Percentiles rank a stretch among this genome's conserved stretches.
These are phyloP conservation scores for Echium plantagineum DNA, from an alignment of 257 asterid genomes.

Conservation along the genomic window DNA sequence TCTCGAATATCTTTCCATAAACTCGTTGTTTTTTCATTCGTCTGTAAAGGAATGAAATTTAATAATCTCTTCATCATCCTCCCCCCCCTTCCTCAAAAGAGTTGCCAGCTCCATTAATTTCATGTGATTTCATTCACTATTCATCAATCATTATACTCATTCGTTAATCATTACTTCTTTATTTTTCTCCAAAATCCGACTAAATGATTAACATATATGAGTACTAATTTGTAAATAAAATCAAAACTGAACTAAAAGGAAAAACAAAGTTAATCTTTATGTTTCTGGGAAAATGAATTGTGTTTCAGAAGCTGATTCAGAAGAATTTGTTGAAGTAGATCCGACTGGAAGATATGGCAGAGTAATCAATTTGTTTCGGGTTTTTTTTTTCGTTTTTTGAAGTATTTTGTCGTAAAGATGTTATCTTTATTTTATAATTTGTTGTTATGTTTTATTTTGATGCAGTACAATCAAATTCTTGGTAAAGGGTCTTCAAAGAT, in stretches of 20 bases:
- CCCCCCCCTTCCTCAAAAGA: not conserved
- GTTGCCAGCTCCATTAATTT: not conserved
- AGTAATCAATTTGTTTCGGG: conserved; percentile 7
- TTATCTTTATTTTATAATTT: conserved; percentile 3
- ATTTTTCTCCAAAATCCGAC: not conserved
- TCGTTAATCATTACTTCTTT: no score
- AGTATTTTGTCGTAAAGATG: conserved; percentile 2
- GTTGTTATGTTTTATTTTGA: not conserved
- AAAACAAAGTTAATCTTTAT: not conserved
- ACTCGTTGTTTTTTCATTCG: conserved; percentile 6
- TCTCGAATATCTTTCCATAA: no score
- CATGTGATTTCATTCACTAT: not conserved
- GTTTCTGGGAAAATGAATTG: conserved; percentile 28
- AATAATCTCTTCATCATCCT: not conserved
- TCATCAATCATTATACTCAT: no score
- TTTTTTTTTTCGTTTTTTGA: not conserved
- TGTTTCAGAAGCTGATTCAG: conserved; percentile 21
- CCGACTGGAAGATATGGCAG: conserved; percentile 53
- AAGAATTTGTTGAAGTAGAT: conserved; percentile 41
- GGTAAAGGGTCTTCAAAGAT: conserved; percentile 48
- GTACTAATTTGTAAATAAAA: conserved; percentile 1
- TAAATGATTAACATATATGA: not conserved
- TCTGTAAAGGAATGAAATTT: not conserved
- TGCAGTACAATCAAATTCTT: conserved; percentile 41
- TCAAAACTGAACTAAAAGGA: conserved; percentile 3